Evolutionary conservation across 306 rosid genomes (phyloP), one percentile per base, ranked within the genome.

Genomic region (Cicer cuneatum): DNA sequence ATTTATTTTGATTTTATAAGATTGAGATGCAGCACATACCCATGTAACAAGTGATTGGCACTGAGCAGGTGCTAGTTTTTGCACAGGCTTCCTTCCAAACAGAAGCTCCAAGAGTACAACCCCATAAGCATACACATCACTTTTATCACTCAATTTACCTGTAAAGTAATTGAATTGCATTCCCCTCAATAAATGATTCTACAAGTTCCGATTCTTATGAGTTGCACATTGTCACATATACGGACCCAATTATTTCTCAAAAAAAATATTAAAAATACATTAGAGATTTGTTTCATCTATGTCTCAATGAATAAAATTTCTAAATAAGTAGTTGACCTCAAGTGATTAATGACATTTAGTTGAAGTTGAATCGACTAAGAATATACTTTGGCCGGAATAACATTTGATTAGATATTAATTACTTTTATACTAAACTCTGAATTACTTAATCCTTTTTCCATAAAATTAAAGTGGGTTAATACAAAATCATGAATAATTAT

Each of bases 1-100:
- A 51, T 45, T 37, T 18, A 49, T 52, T 21, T 63, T 24, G 59
- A 64, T 15, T 51, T 58, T 14, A 60, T 61, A 46, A 72, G 29
- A 40, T 35, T 69, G 51, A 65, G 42, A 57, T 57, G 42, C 16
- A 78, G 60, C 66, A 53, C 84, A 58, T 88, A 91, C 99, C 99
- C 97, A 94, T 89, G 99, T 94, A 83, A 94, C 97, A 51, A 94
- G 85, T 13, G 97, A 94, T 85, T 89, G 97, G 82, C 96, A 92
- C 75, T 86, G 93, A 81, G 93, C 68, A 59, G 93, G 96, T 75
- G 90, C 83, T 83, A 87, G 75, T 87, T 92, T 94, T 72, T 92
- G 96, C 40, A 94, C 97, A 0, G 96, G 99, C 83, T 82, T 90
- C 81, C 86, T 90, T 71, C 95, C 97, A 13, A 92, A 53, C 6